Evolutionary conservation across 1,139 yeast genomes (phyloP), one percentile per base, ranked within the genome.

Genomic region (Debaryomyces nepalensis): DNA sequence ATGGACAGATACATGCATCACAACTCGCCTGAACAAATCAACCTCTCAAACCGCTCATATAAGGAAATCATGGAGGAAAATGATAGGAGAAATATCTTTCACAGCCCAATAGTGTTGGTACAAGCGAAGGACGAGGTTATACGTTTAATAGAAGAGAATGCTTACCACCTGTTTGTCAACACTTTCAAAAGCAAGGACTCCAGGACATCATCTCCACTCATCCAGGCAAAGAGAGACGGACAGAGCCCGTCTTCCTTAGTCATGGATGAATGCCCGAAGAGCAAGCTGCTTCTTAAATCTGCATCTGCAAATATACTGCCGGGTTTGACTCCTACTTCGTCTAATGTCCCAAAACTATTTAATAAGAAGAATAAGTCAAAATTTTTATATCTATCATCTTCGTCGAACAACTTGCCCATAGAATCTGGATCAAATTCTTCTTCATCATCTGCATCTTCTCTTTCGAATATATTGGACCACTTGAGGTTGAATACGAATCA

Each of bases 101-200:
- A 75, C 43, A 61, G 69, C 9, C 81, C 81, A 0, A 37, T 50
- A 12, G 58, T 63, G 1, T 56, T 77, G n/a, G 42, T 66, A 23
- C 61, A 59, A n/a, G 77, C 79, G 3, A 70, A 70, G 48, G 63
- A 65, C 41, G 77, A 74, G 37, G 69, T 73, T 5, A 40, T 73
- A 20, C 75, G 69, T 45, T 47, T 77, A 20, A 52, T 77, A 26
- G 64, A 75, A 45, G 81, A 75, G 49, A 77, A 76, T 48, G 75
- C 67, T 4, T 75, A 72, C 47, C 43, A 48, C 37, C 43, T 45
- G 15, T 60, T 60, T 42, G 37, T 44, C 4, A 48, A 36, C 48
- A 49, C 41, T 36, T 49, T 23, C 52, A 50, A 24, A 40, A 33
- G 23, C 5, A 40, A 40, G 20, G 37, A 33, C 15, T 30, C 32